These are phyloP conservation scores for Fusarium chlamydosporum DNA, from an alignment of 2,329 filamentous ascomycete species.

Conservation along the genomic window DNA sequence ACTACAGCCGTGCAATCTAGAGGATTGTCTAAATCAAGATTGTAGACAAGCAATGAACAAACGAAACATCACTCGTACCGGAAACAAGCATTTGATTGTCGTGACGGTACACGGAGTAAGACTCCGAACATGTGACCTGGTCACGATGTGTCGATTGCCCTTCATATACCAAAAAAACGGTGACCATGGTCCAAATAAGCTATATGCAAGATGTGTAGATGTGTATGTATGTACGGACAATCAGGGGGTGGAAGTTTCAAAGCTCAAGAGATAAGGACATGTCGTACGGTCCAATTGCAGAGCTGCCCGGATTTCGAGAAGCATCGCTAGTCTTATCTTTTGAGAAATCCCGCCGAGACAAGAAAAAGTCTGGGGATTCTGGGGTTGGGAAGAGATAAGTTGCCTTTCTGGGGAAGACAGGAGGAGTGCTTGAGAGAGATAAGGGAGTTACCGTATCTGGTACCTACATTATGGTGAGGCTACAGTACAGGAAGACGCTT, in stretches of 20 bases:
- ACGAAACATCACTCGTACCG: neutral
- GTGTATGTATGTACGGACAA: slow-evolving; percentile 7
- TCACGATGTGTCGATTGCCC: neutral
- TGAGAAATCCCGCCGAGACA: slow-evolving; percentile 25
- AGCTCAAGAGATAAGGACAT: slow-evolving; percentile 35
- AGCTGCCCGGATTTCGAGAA: slow-evolving; percentile 38
- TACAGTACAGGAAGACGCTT: neutral
- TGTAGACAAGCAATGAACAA: neutral
- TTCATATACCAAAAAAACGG: neutral
- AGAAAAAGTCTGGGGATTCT: slow-evolving; percentile 36
- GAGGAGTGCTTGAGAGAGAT: slow-evolving; percentile 24
- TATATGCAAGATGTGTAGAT: slow-evolving; percentile 34
- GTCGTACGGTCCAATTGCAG: slow-evolving; percentile 32
- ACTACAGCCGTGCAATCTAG: neutral
- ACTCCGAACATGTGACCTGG: slow-evolving; percentile 19
- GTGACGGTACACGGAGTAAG: neutral
- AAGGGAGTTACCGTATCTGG: slow-evolving; percentile 32
- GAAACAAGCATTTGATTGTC: neutral
- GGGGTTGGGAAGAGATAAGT: slow-evolving; percentile 39
- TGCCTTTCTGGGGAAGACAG: slow-evolving; percentile 28
- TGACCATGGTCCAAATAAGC: slow-evolving; percentile 14
- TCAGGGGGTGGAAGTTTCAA: neutral
- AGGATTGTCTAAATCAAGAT: neutral
- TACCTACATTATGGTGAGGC: slow-evolving; percentile 12
- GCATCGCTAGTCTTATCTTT: slow-evolving; percentile 39